phyloP scores from a whole-genome alignment of 2,329 filamentous ascomycete species.

The Fusarium napiforme region DNA sequence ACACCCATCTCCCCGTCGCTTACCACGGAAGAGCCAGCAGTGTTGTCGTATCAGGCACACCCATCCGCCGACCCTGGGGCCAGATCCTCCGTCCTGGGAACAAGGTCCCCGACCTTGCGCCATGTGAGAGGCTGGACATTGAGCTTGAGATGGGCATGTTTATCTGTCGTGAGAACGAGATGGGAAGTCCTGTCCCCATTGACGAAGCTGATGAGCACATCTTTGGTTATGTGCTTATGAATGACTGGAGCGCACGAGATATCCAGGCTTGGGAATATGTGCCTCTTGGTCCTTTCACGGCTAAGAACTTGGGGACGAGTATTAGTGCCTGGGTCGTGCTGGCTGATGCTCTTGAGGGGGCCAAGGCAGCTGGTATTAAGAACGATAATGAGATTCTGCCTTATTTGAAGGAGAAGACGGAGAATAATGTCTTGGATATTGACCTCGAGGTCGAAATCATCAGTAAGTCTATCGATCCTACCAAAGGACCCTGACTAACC shows the following conservation, averaged over 20 bases:
- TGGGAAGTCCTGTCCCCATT: constrained; percentile 75
- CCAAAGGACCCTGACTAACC: background rate
- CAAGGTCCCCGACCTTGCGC: constrained; percentile 66
- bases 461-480: constrained; percentile 42
- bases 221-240: constrained; percentile 75
- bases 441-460: constrained; percentile 53
- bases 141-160: constrained; percentile 84
- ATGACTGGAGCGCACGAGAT: constrained; percentile 73
- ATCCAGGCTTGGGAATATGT: constrained; percentile 71
- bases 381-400: constrained; percentile 51
- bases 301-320: constrained; percentile 69
- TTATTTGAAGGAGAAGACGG: constrained; percentile 66
- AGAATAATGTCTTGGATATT: constrained; percentile 52
- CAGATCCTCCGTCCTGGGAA: constrained; percentile 68
- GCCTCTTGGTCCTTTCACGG: constrained; percentile 70
- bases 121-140: constrained; percentile 73
- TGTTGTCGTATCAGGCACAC: constrained; percentile 78
- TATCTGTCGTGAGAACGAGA: constrained; percentile 71
- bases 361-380: constrained; percentile 39
- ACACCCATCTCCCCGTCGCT: constrained; percentile 81
- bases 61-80: constrained; percentile 76
- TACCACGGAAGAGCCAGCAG: constrained; percentile 84
- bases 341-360: constrained; percentile 63
- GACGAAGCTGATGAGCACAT: constrained; percentile 74
- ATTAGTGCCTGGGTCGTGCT: constrained; percentile 73